Evolutionary conservation across 2,329 filamentous ascomycete species (phyloP).

Genomic region (Sarocladium oryzae): DNA sequence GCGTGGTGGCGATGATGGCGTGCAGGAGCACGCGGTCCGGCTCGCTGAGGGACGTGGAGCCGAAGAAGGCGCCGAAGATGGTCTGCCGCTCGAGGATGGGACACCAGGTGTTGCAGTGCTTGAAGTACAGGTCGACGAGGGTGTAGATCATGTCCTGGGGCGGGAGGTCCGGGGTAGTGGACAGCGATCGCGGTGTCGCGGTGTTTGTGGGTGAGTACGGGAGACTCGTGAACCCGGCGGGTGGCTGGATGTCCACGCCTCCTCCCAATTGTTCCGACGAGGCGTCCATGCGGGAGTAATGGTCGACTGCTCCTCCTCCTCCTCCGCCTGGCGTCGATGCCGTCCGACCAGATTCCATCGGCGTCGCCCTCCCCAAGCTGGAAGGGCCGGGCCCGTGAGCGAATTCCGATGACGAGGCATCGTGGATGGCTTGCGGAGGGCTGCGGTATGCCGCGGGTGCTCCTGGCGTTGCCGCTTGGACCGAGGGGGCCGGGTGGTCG

Average conservation of each 20-base stretch:
- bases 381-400: background rate
- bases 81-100: constrained; percentile 38
- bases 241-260: background rate
- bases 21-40: constrained; percentile 34
- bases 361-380: constrained; percentile 7
- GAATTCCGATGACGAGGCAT: constrained; percentile 5
- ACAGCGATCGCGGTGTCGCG: constrained; percentile 16
- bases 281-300: background rate
- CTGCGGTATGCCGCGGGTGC: background rate
- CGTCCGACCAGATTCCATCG: background rate
- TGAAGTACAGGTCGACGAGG: constrained; percentile 56
- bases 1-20: constrained; percentile 36
- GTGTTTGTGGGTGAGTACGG: constrained; percentile 1
- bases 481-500: constrained; percentile 10
- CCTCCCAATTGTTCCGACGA: constrained; percentile 1
- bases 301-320: background rate
- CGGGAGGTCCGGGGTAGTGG: constrained; percentile 43
- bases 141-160: constrained; percentile 55
- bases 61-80: constrained; percentile 33
- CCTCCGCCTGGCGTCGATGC: background rate
- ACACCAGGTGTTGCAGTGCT: constrained; percentile 57
- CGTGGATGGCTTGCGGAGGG: background rate
- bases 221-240: background rate
- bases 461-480: background rate
- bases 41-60: constrained; percentile 31